Evolutionary conservation across 2,329 filamentous ascomycete species (phyloP), one percentile per base, ranked within the genome.

Genomic region (Colletotrichum eleusines): DNA sequence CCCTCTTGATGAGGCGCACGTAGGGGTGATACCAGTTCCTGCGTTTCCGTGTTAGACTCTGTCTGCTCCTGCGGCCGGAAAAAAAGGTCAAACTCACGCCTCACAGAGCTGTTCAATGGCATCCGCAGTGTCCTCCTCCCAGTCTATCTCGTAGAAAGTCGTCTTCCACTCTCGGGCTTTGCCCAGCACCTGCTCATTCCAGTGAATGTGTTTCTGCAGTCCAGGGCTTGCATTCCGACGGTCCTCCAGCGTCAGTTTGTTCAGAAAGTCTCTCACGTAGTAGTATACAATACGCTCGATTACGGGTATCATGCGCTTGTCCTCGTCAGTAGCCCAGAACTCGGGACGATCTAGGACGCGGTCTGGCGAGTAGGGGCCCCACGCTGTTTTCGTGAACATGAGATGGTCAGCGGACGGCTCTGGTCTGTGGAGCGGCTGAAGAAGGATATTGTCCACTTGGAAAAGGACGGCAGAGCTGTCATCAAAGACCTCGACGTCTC

Each of bases 261-360:
- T 28, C 2, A 64, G 1, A 5, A 69, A 58, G 1, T 51, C 14
- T 60, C 59, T 69, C 5, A 69, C 51, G 46, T 53, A 69, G n/a
- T 40, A 33, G 11, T 65, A 69, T 18, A 33, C 33, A 35, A 69
- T 53, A 26, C 66, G 66, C 46, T 69, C 66, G 35, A 69, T 69
- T 14, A 65, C 12, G 2, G 44, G n/a, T 33, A 63, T 53, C n/a
- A 59, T 61, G 26, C 50, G 50, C 60, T 58, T 68, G 26, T 68
- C 66, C 51, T 69, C 48, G 12, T 57, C 53, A 35, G 66, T 64
- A 28, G 66, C 66, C 66, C 60, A 42, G 12, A 64, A 23, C 2
- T 57, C 60, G 20, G 59, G 59, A 11, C 28, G 23, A n/a, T 68
- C 66, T 20, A 68, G 51, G 26, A 68, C 20, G 5, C 7, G n/a